Conservation (phyloP, 805 yeast genomes). For the Saturnispora silvae region DNA sequence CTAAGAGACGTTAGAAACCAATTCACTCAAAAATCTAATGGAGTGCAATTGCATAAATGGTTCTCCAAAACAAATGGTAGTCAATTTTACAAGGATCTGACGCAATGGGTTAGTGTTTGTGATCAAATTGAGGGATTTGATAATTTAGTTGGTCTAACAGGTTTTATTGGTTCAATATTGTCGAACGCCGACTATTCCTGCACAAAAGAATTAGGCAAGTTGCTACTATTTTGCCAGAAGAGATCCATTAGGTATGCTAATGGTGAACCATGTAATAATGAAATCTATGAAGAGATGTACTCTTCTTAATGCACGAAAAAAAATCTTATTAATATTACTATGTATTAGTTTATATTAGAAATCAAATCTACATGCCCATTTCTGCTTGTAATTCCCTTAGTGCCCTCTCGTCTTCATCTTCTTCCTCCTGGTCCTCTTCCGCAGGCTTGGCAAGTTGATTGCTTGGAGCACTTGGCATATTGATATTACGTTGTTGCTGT, state of each 20-base stretch:
- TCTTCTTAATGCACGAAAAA: no score
- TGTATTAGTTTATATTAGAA: no score
- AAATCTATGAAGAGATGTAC: slow-evolving; percentile 44
- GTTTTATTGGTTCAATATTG: slow-evolving; percentile 32
- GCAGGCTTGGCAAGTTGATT: slow-evolving; percentile 33
- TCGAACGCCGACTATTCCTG: slow-evolving; percentile 41
- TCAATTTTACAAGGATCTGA: slow-evolving; percentile 32
- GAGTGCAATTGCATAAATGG: slow-evolving; percentile 24
- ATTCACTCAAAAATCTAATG: slow-evolving; percentile 26
- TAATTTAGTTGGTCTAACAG: slow-evolving; percentile 46
- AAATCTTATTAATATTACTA: no score
- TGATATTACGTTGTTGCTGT: slow-evolving; percentile 1
- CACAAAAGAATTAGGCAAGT: slow-evolving; percentile 43
- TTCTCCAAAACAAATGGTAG: slow-evolving; percentile 26
- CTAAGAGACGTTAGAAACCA: slow-evolving; percentile 38
- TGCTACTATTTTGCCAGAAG: slow-evolving; percentile 43
- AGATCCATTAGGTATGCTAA: slow-evolving; percentile 29
- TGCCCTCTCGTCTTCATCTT: slow-evolving; percentile 77
- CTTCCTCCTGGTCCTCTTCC: slow-evolving; percentile 38
- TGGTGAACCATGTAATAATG: slow-evolving; percentile 33
- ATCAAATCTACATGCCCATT: slow-evolving; percentile 69
- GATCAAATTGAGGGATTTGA: slow-evolving; percentile 33
- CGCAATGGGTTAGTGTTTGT: slow-evolving; percentile 31
- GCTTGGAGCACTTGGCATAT: slow-evolving; percentile 39
- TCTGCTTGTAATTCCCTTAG: slow-evolving; percentile 73